Evolutionary conservation across 192 early-diverging fungal genomes (phyloP).

Genomic region (Backusella tuberculispora): DNA sequence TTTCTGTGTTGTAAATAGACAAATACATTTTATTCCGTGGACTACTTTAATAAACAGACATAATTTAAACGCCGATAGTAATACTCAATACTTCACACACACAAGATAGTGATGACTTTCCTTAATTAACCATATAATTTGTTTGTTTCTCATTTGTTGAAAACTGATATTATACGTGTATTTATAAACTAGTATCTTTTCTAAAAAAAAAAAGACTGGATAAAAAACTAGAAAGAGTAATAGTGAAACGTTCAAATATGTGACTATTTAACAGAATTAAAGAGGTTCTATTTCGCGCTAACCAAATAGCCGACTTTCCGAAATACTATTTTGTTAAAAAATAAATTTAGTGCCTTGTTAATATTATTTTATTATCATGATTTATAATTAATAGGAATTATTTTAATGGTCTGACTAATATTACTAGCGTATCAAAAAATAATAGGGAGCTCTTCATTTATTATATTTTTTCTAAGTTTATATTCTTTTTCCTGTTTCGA

Average conservation of each 20-base stretch:
- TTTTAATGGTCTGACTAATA: background rate
- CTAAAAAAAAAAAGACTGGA: background rate
- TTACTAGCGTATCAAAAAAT: background rate
- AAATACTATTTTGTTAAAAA: background rate
- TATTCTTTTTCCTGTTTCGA: too few species aligned
- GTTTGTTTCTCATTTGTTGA: background rate
- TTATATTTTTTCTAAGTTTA: background rate
- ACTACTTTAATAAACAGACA: background rate
- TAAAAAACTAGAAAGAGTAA: background rate
- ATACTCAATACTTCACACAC: background rate
- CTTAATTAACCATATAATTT: constrained; percentile 1
- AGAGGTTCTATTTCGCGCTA: background rate
- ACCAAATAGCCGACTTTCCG: constrained; percentile 5
- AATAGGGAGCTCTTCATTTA: background rate
- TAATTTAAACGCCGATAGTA: background rate
- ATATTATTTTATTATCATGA: background rate
- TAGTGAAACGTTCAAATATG: background rate
- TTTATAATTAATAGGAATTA: background rate
- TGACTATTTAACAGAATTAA: background rate
- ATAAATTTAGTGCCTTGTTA: background rate
- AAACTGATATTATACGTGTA: background rate
- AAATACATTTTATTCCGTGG: background rate
- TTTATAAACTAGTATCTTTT: background rate
- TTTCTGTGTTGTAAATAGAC: background rate
- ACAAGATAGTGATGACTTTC: background rate